A percentile compares a stretch with the other conserved stretches of the same genome.
phyloP scores from a whole-genome alignment of 441 rosid genomes.

The Daphne laureola region DNA sequence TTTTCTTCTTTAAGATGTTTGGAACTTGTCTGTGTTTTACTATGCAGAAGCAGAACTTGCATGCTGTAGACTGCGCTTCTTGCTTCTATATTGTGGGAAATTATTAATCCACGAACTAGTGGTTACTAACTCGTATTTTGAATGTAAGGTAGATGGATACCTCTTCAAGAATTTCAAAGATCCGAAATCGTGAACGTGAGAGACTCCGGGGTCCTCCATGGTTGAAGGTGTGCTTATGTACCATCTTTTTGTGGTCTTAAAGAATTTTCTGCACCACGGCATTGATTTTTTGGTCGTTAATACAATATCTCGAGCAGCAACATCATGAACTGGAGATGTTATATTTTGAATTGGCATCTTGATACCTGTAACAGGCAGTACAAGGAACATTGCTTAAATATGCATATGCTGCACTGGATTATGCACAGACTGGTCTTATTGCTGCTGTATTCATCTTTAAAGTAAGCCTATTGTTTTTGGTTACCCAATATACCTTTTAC shows the following conservation, averaged over 20 bases:
- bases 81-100: slow-evolving; percentile 4
- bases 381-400: slow-evolving; percentile 86
- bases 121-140: slow-evolving; percentile 8
- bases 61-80: slow-evolving; percentile 8
- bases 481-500: background rate
- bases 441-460: slow-evolving; percentile 95
- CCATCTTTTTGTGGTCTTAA: background rate
- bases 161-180: slow-evolving; percentile 92
- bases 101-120: too few species aligned
- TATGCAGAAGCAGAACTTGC: background rate
- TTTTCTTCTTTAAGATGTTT: too few species aligned
- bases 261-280: background rate
- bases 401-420: slow-evolving; percentile 75
- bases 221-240: slow-evolving; percentile 58
- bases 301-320: too few species aligned
- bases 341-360: slow-evolving; percentile 1
- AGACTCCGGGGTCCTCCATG: slow-evolving; percentile 96
- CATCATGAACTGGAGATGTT: background rate
- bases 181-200: slow-evolving; percentile 81
- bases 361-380: slow-evolving; percentile 40
- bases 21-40: too few species aligned
- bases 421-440: slow-evolving; percentile 95
- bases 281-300: background rate
- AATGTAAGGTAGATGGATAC: slow-evolving; percentile 89
- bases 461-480: slow-evolving; percentile 37